phyloP scores from a whole-genome alignment of 2,329 filamentous ascomycete genomes.

The Claviceps digitariae region DNA sequence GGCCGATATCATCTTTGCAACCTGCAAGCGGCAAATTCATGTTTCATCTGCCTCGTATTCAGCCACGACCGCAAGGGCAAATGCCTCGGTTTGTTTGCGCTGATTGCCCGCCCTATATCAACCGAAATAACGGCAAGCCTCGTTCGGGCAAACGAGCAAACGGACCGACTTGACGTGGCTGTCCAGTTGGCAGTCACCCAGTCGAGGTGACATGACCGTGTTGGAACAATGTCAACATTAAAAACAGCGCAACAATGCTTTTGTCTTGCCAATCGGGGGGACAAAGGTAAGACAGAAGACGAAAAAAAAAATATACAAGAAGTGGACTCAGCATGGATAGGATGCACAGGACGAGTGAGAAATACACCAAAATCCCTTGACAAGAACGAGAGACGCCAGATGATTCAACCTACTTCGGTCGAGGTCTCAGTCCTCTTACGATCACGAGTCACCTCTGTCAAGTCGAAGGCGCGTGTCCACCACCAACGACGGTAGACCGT shows the following conservation, averaged over 20 bases:
- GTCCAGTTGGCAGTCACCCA: background rate
- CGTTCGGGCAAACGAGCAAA: background rate
- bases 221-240: background rate
- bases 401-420: too few species aligned
- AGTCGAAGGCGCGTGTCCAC: too few species aligned
- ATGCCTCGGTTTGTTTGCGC: background rate
- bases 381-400: too few species aligned
- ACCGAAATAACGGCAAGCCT: background rate
- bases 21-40: background rate
- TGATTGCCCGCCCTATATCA: background rate
- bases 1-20: background rate
- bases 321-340: background rate
- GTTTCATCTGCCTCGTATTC: constrained; percentile 1
- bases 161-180: background rate
- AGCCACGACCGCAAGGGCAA: background rate
- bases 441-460: too few species aligned
- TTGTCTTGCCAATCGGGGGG: background rate
- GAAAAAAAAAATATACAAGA: background rate
- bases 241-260: background rate
- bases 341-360: background rate
- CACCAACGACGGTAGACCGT: background rate
- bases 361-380: background rate
- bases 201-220: background rate
- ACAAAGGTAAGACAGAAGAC: background rate
- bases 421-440: too few species aligned